Evolutionary conservation across 1,139 yeast genomes (phyloP).

Genomic region (Candida tetrigidarum): DNA sequence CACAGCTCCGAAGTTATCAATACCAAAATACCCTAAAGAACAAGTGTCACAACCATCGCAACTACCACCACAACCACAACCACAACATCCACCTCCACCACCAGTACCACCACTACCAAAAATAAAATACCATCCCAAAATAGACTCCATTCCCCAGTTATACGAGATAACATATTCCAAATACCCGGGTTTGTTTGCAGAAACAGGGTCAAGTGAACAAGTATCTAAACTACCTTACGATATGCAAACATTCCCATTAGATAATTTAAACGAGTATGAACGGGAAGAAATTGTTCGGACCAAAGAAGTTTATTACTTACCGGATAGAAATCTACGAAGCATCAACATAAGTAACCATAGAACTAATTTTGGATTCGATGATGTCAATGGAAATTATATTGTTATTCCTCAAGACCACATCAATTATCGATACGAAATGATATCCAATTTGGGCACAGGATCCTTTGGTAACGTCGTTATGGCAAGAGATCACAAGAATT

Average conservation of each 20-base stretch:
- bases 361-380: slow-evolving; percentile 76
- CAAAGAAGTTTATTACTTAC: slow-evolving; percentile 45
- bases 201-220: not conserved
- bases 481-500: slow-evolving; percentile 65
- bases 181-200: slow-evolving; percentile 25
- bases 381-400: slow-evolving; percentile 64
- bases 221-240: slow-evolving; percentile 8
- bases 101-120: slow-evolving; percentile 3
- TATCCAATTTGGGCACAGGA: slow-evolving; percentile 70
- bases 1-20: slow-evolving; percentile 6
- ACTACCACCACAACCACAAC: too few species aligned
- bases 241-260: slow-evolving; percentile 12
- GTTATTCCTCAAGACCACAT: slow-evolving; percentile 69
- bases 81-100: too few species aligned
- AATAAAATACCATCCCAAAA: slow-evolving; percentile 16
- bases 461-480: slow-evolving; percentile 82
- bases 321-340: slow-evolving; percentile 23
- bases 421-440: slow-evolving; percentile 71
- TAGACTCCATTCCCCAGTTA: slow-evolving; percentile 23
- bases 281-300: slow-evolving; percentile 53
- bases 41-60: too few species aligned
- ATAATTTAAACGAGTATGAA: slow-evolving; percentile 49
- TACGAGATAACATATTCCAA: slow-evolving; percentile 24
- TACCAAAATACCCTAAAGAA: slow-evolving; percentile 4
- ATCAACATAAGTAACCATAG: slow-evolving; percentile 50